A percentile compares a stretch with the other conserved stretches of the same genome.
Evolutionary conservation across 805 yeast species (phyloP).

Genomic region (Wickerhamiella allomyrinae): DNA sequence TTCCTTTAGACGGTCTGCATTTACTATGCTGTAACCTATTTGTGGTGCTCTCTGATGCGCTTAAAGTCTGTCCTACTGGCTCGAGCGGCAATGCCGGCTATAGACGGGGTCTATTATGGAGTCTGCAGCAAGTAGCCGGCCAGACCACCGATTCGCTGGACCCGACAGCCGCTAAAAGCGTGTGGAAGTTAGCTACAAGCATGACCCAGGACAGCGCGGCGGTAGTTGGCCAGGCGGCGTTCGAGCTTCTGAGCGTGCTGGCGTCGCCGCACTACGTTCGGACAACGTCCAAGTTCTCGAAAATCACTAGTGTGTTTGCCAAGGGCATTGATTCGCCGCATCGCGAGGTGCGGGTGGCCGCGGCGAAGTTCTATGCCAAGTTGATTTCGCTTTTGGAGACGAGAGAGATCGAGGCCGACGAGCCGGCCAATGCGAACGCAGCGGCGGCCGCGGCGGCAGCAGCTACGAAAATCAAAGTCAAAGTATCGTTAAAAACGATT

Average conservation of each 20-base stretch:
- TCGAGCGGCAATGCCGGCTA: constrained; percentile 7
- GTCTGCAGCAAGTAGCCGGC: constrained; percentile 10
- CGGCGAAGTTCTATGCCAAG: constrained; percentile 21
- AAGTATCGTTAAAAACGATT: background rate
- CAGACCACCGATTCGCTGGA: constrained; percentile 17
- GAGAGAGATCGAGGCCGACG: background rate
- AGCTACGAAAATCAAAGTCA: background rate
- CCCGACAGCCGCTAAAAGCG: constrained; percentile 20
- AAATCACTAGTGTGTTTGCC: constrained; percentile 13
- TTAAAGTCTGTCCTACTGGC: constrained; percentile 8
- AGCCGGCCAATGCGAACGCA: background rate
- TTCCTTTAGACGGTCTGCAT: constrained; percentile 8
- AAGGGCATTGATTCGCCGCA: constrained; percentile 18
- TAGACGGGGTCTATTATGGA: constrained; percentile 14
- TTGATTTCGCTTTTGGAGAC: constrained; percentile 1
- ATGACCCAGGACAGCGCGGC: constrained; percentile 20
- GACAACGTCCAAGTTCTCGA: constrained; percentile 19
- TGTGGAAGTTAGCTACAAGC: constrained; percentile 22
- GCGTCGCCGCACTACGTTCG: constrained; percentile 15
- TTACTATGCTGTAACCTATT: constrained; percentile 15
- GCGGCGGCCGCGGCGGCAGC: background rate
- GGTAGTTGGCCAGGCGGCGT: constrained; percentile 21
- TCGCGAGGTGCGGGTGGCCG: constrained; percentile 18
- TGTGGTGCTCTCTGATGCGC: constrained; percentile 11
- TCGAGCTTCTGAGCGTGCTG: constrained; percentile 19